Evolutionary conservation across 192 early-diverging fungal species (phyloP), one percentile per base, ranked within the genome.

Genomic region (Backusella luteola): DNA sequence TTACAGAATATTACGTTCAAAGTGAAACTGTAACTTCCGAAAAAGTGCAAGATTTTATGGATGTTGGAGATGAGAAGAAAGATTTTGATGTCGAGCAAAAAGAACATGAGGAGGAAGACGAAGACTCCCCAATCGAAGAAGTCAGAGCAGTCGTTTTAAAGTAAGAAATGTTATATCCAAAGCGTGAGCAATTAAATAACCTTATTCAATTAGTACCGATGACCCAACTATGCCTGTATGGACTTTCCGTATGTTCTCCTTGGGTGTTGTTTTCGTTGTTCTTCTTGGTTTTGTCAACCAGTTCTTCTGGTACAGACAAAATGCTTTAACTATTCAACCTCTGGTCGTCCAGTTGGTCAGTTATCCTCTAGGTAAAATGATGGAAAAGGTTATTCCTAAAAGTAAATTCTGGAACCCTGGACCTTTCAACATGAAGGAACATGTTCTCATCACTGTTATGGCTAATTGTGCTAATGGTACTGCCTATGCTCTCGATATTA

Each of bases 381-480:
- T 89, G 79, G 86, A 81, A 67, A 69, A 15, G 11, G 46, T 84
- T 19, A 75, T 87, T 9, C 86, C 86, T 19, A 74, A 56, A 32
- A 79, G 77, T 17, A 67, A 1, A 42, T 90, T 81, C 35, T 85
- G 84, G n/a, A 91, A 91, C 74, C 90, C 90, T 32, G 90, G 89
- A 63, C 74, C 84, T 29, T 93, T 93, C 77, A 87, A 84, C 39
- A 83, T 91, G 74, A 93, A 93, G 71, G 92, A 93, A 75, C 92
- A 91, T 67, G 88, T 87, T 70, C 76, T 92, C 66, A 87, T 92
- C 49, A 79, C 79, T 7, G 72, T 88, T 44, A 84, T 89, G 52
- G 87, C 87, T 34, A 85, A 80, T 83, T 81, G 86, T 70, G 84
- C 80, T 36, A 81, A 72, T 71, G 67, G 74, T 66, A 85, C 85